Base-by-base conservation (phyloP, 23 red algal species). In the Pyropia haitanensis region DNA sequence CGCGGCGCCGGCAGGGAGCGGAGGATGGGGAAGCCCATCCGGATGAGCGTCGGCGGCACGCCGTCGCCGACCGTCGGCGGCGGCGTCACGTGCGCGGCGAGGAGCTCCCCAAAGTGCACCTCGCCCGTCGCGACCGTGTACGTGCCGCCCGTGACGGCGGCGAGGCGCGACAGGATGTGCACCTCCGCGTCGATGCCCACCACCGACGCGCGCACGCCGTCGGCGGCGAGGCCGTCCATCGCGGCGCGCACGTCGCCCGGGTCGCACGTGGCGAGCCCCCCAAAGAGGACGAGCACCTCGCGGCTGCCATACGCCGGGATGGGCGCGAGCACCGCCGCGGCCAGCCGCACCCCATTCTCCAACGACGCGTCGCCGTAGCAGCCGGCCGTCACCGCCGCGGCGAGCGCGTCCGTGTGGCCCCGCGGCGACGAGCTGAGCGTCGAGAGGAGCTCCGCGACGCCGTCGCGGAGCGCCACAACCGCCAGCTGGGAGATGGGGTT, bases 401-500 rank as follows among this genome's bases (percentile, higher is more conserved):
- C 58, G 25, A 97, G 32, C 29, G 80, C 93, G 29, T 90, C 81
- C 27, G 76, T 68, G 53, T 81, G 85, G 66, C 70, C 70, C 53
- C 74, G 70, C 44, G 68, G 65, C 22, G 76, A 82, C 5, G 70
- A 71, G 18, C 71, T 66, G 65, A 97, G 77, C 19, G 56, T 51
- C 12, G 51, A 74, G 19, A 89, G 72, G 26, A 64, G 69, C 49
- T 65, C 24, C 29, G 93, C 93, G 9, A 88, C 52, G 10, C 68
- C 78, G 65, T 91, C 81, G 29, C 81, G 74, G 6, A 81, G 74
- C 5, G 70, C 70, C 30, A 97, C 74, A 21, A 97, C 27, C 30
- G 73, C 71, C 54, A 97, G 58, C 27, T 97, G 93, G 17, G 93
- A 90, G 12, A 97, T 85, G 18, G 93, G 83, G 54, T 97, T 97